Base-by-base conservation (phyloP, 192 early-diverging fungal species). In the Entomortierella lignicola region DNA sequence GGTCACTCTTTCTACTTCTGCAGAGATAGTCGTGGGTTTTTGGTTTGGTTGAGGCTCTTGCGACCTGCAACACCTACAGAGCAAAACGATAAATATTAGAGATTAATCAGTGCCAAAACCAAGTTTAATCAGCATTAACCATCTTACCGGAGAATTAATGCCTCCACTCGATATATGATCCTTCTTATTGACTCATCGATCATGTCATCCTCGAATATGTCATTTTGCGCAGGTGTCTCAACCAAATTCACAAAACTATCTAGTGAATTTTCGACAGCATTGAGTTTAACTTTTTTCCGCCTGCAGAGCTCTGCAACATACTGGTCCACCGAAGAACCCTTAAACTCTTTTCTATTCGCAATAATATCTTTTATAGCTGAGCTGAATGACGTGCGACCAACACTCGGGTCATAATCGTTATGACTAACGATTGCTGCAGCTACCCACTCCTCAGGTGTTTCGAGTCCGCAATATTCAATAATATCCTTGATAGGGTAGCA, bases 351-450 rank as follows among this genome's bases (percentile, higher is more conserved):
- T 41, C 63, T 64, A 51, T 54, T 55, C 30, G 31, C 52, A 34
- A 30, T 15, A 21, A 64, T 39, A 23, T 64, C 63, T 21, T 54
- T 64, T 29, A 54, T 54, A 64, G 63, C 63, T 32, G 29, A 54
- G 48, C 51, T 54, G 52, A 64, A 64, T 39, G 63, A 64, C 17
- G 63, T 64, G 51, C 63, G 50, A 52, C 63, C 63, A 30, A 64
- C 63, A 64, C 63, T 64, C 26, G 63, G 52, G 26, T 64, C 63
- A 64, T 64, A 64, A 34, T 64, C 63, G 39, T 64, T 64, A 41
- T 41, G 63, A 64, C 63, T 64, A 51, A 64, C 64, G 27, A 56
- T 41, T 31, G 64, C 64, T 21, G 64, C 64, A 42, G 64, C 52
- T 23, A 56, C 64, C 63, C 63, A 64, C 63, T 64, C 63, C 12